Conservation (phyloP, 1,139 yeast species). For the Hyphopichia buzzinii region DNA sequence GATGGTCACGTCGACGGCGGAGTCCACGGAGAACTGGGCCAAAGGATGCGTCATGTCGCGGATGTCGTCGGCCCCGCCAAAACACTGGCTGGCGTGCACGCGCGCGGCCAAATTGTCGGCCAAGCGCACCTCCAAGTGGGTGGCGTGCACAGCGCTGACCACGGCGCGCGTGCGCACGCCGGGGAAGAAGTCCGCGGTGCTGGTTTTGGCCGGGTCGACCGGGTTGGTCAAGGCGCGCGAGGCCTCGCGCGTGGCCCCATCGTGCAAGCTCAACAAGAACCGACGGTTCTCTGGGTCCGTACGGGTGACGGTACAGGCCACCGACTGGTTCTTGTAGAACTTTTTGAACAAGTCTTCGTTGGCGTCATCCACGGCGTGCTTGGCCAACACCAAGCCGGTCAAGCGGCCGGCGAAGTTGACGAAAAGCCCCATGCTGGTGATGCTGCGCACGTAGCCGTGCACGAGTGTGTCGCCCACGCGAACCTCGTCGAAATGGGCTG, state of each 20-base stretch:
- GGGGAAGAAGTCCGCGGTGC: slow-evolving; percentile 50
- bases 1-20: slow-evolving; percentile 59
- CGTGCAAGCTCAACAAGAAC: slow-evolving; percentile 62
- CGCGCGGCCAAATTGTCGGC: slow-evolving; percentile 83
- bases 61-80: slow-evolving; percentile 54
- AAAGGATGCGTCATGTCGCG: slow-evolving; percentile 61
- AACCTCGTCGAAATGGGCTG: slow-evolving; percentile 59
- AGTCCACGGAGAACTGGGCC: slow-evolving; percentile 56
- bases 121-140: slow-evolving; percentile 72
- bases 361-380: slow-evolving; percentile 60
- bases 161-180: slow-evolving; percentile 64
- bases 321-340: slow-evolving; percentile 65
- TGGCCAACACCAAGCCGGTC: slow-evolving; percentile 81
- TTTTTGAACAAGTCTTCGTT: slow-evolving; percentile 55
- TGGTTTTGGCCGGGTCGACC: slow-evolving; percentile 51
- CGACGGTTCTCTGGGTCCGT: slow-evolving; percentile 67
- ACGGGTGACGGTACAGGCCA: slow-evolving; percentile 61
- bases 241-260: slow-evolving; percentile 20
- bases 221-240: slow-evolving; percentile 44
- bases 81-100: slow-evolving; percentile 72
- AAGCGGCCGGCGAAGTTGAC: slow-evolving; percentile 78
- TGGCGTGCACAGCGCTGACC: slow-evolving; percentile 63
- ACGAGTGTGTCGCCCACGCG: slow-evolving; percentile 46
- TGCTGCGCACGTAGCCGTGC: slow-evolving; percentile 75
- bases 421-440: slow-evolving; percentile 77